Conservation (phyloP, 83 land plant species). For the Thuja plicata region DNA sequence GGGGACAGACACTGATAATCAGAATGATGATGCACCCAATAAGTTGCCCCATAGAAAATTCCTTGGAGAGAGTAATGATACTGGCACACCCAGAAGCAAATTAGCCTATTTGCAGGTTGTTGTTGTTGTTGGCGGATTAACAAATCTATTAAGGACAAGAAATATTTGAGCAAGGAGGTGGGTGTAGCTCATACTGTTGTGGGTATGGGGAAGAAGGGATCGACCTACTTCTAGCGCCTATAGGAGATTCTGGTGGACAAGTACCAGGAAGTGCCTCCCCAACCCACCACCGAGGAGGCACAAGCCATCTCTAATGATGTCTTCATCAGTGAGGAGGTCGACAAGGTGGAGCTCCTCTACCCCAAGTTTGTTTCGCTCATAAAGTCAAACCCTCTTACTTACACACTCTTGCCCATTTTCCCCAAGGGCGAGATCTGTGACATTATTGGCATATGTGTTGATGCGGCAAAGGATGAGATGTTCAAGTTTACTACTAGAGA, state of each 20-base stretch:
- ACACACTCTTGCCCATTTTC: conserved; percentile 70
- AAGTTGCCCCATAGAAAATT: too few relatives aligned
- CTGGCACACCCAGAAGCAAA: too few relatives aligned
- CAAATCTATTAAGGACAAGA: too few relatives aligned
- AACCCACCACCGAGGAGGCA: conserved; percentile 73
- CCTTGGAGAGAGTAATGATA: too few relatives aligned
- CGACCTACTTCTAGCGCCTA: conserved; percentile 55
- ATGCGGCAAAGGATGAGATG: conserved; percentile 74
- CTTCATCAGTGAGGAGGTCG: conserved; percentile 82
- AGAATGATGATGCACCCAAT: too few relatives aligned
- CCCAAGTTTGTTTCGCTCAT: conserved; percentile 67
- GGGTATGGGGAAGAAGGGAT: conserved; percentile 65
- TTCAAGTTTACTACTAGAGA: conserved; percentile 62
- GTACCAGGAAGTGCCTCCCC: conserved; percentile 29
- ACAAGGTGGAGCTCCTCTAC: conserved; percentile 78
- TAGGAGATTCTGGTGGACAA: conserved; percentile 61
- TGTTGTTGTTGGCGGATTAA: too few relatives aligned
- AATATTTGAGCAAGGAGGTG: too few relatives aligned
- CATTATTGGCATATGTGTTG: conserved; percentile 62
- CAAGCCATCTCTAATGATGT: conserved; percentile 77
- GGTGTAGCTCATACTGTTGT: conserved; percentile 48
- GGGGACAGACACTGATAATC: too few relatives aligned
- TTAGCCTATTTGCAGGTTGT: too few relatives aligned
- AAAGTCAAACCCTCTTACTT: conserved; percentile 66
- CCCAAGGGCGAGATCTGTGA: conserved; percentile 75